Evolutionary conservation across 2,329 filamentous ascomycete species (phyloP).

Genomic region (Talaromyces islandicus): DNA sequence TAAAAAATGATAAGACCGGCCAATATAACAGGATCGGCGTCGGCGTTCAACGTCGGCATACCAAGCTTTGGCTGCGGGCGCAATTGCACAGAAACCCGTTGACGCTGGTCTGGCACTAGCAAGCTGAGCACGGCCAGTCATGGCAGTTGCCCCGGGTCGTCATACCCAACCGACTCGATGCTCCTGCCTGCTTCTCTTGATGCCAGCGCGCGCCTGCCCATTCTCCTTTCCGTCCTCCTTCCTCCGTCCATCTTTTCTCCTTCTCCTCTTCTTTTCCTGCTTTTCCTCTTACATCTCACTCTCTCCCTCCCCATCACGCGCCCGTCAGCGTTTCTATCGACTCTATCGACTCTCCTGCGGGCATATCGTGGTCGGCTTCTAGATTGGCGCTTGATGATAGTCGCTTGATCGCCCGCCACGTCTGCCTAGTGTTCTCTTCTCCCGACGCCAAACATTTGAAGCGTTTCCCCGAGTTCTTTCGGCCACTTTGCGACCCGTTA

Average conservation of each 20-base stretch:
- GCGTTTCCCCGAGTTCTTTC: neutral
- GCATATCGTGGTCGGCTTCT: neutral
- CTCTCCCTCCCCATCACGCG: neutral
- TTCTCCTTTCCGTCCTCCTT: constrained; percentile 19
- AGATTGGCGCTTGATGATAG: neutral
- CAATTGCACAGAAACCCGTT: neutral
- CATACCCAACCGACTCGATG: neutral
- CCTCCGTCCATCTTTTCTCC: constrained; percentile 18
- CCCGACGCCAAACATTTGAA: neutral
- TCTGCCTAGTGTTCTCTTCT: neutral
- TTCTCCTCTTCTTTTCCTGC: constrained; percentile 13
- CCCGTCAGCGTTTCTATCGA: neutral
- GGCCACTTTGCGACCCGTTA: neutral
- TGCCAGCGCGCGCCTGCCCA: neutral
- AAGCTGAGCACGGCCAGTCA: neutral
- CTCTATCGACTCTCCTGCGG: neutral
- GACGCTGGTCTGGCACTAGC: neutral
- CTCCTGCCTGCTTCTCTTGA: neutral
- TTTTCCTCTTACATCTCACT: constrained; percentile 12
- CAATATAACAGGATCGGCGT: neutral
- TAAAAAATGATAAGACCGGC: neutral
- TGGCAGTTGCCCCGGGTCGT: neutral
- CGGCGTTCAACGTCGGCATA: neutral
- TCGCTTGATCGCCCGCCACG: neutral
- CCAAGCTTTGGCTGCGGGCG: neutral